Percentiles rank a stretch among this genome's conserved stretches.
phyloP scores from a whole-genome alignment of 495 filamentous ascomycete genomes.

The Penicillium daleae region DNA sequence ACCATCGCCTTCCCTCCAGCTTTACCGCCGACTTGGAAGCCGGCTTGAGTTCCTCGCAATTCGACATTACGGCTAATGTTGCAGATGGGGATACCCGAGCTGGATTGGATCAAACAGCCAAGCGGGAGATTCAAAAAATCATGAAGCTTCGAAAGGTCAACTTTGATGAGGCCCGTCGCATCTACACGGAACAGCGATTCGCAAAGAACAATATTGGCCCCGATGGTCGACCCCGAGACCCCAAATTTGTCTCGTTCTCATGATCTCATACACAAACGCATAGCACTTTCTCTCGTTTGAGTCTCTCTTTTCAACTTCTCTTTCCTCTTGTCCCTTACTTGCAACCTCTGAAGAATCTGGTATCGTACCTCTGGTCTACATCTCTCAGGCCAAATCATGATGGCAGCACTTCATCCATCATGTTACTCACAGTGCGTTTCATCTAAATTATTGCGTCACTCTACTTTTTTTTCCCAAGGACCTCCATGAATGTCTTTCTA shows the following conservation, averaged over 20 bases:
- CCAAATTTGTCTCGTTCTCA: slow-evolving; percentile 93
- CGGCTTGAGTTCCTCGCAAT: slow-evolving; percentile 78
- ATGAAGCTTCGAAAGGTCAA: slow-evolving; percentile 78
- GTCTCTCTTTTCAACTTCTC: background rate
- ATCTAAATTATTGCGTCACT: background rate
- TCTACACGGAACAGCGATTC: slow-evolving; percentile 84
- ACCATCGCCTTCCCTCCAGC: slow-evolving; percentile 70
- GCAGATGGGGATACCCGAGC: slow-evolving; percentile 72
- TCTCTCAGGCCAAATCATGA: background rate
- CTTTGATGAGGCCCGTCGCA: slow-evolving; percentile 89
- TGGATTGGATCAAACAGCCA: slow-evolving; percentile 78
- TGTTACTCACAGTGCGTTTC: background rate
- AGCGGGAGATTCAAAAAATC: slow-evolving; percentile 79
- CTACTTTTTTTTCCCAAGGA: background rate
- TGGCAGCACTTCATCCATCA: background rate
- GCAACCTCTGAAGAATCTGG: background rate
- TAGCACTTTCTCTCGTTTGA: background rate
- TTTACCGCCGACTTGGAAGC: slow-evolving; percentile 83
- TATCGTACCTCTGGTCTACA: background rate
- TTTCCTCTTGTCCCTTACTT: background rate
- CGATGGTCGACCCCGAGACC: slow-evolving; percentile 87
- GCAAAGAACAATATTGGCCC: slow-evolving; percentile 82
- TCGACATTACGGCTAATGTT: slow-evolving; percentile 80
- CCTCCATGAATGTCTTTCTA: background rate
- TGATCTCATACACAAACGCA: slow-evolving; percentile 37